These are phyloP conservation scores for Magnusiomyces fungicola DNA, from an alignment of 1,139 yeast genomes.

Conservation along the genomic window DNA sequence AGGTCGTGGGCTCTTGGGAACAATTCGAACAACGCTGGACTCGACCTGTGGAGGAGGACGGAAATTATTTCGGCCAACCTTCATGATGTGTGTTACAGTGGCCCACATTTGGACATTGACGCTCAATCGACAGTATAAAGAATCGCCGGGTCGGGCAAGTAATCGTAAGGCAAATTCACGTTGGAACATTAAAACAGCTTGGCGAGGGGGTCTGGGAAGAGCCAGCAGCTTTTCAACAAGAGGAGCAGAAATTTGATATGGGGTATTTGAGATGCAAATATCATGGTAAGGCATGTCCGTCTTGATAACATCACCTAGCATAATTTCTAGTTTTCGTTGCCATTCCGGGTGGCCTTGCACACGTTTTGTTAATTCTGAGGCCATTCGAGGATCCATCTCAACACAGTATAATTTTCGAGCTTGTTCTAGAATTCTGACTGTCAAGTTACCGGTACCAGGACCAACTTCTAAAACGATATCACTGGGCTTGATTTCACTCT, in stretches of 20 bases:
- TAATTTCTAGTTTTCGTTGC: conserved; percentile 81
- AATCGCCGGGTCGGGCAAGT: conserved; percentile 92
- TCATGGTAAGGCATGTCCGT: conserved; percentile 93
- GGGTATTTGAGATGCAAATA: conserved; percentile 93
- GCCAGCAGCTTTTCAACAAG: conserved; percentile 85
- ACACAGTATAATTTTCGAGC: conserved; percentile 90
- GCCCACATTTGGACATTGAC: conserved; percentile 99
- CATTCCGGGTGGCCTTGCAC: conserved; percentile 87
- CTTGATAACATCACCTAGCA: conserved; percentile 94
- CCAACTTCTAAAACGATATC: conserved; percentile 95
- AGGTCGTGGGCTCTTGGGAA: conserved; percentile 87
- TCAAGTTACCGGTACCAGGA: conserved; percentile 98
- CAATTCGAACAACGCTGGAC: conserved; percentile 90
- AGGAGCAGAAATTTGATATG: conserved; percentile 96
- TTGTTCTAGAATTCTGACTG: conserved; percentile 85
- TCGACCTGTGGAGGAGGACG: conserved; percentile 99
- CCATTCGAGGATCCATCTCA: conserved; percentile 99
- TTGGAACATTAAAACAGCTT: conserved; percentile 94
- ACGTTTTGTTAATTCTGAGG: conserved; percentile 94
- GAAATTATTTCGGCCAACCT: conserved; percentile 93
- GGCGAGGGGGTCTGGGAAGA: conserved; percentile 91
- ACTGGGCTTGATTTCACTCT: conserved; percentile 86
- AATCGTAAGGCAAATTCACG: conserved; percentile 91
- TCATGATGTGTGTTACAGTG: conserved; percentile 94
- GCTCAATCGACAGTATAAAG: conserved; percentile 82